These are phyloP conservation scores for Bolboschoenoplectus hybrid DNA, from an alignment of 202 grass and related monocot species.

Conservation along the genomic window DNA sequence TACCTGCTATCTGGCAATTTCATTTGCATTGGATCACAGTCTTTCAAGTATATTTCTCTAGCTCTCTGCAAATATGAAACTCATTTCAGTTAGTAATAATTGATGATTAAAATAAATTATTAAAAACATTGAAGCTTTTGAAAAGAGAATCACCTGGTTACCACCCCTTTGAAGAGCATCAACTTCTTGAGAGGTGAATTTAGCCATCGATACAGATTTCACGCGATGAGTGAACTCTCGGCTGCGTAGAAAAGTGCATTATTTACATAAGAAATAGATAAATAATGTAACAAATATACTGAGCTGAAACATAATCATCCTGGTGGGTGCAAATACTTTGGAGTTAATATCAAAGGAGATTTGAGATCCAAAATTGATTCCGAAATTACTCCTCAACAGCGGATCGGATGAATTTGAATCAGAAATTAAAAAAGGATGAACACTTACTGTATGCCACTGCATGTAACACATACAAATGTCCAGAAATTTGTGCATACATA, in stretches of 20 bases:
- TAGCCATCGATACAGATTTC: constrained; percentile 87
- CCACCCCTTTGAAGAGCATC: constrained; percentile 83
- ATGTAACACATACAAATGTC: constrained; percentile 92
- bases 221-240: constrained; percentile 94
- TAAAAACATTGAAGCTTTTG: background rate
- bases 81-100: constrained; percentile 1
- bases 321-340: background rate
- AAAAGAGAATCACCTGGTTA: constrained; percentile 61
- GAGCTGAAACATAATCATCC: constrained; percentile 1
- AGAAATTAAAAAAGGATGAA: background rate
- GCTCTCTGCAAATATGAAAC: constrained; percentile 52
- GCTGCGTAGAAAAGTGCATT: constrained; percentile 43
- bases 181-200: constrained; percentile 72
- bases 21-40: constrained; percentile 63
- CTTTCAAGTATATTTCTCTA: constrained; percentile 70
- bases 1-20: constrained; percentile 76
- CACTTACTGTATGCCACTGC: constrained; percentile 96
- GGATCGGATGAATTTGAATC: constrained; percentile 7
- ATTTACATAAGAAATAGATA: background rate
- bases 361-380: constrained; percentile 13
- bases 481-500: constrained; percentile 92
- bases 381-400: background rate
- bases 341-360: background rate
- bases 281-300: background rate
- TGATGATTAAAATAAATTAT: background rate